Base-by-base conservation (phyloP, 106 monocot genomes). In the Chionographis japonica region DNA sequence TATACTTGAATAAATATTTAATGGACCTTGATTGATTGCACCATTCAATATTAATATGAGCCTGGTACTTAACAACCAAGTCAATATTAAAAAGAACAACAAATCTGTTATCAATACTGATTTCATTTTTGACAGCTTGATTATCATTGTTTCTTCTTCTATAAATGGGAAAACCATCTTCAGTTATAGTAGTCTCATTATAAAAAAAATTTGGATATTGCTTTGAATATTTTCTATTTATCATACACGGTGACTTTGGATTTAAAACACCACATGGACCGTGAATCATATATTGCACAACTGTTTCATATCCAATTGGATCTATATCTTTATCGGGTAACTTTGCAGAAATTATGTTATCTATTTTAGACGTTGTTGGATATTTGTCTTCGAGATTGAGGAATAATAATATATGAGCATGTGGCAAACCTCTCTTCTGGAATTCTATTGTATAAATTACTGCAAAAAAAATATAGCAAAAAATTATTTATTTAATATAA, bases 1-100 rank as follows among this genome's bases (percentile, higher is more conserved):
- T 53, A 27, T 51, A 74, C 9, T 74, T 74, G 55, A 74, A 74
- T 2, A 74, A 46, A 65, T 74, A 74, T 42, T 74, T 65, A 4
- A 64, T 56, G 2, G 63, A 54, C 9, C 14, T 17, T 1, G 73
- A 40, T 2, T 18, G 54, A 2, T 74, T 56, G 14, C 65, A 74
- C 63, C 49, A 37, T 68, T 68, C 67, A 17, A 75, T 59, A 51
- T 75, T 75, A 4, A 75, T 58, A 40, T 74, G 66, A 2, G 74
- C 74, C 8, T 74, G 67, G 19, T 58, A 68, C 6, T 68, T 75
- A 0, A 51, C 12, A 4, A 75, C 0, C 3, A 67, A 16, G 1
- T 37, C 2, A 1, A 68, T 6, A 10, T 75, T 58, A 13, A 68
- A 13, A 5, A 67, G 75, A 11, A 75, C 52, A 52, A 75, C 59